Evolutionary conservation across 2,329 filamentous ascomycete genomes (phyloP).

Genomic region (Penicillium aurantiogriseum): DNA sequence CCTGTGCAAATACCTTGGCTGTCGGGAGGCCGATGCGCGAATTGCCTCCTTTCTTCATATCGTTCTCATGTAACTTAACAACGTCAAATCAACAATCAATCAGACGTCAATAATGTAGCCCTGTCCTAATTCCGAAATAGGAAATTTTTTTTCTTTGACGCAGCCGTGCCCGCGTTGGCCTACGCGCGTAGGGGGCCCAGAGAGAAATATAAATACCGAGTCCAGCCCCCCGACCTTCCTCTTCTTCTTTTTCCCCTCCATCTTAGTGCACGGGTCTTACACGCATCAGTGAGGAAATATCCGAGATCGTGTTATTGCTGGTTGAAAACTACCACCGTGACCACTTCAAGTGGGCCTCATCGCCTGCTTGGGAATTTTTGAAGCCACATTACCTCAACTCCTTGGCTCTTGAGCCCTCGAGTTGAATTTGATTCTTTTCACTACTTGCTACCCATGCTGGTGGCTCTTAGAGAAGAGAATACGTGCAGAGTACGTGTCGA

Average conservation of each 20-base stretch:
- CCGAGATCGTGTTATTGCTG: conserved; percentile 87
- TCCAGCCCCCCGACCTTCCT: conserved; percentile 15
- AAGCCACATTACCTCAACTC: conserved; percentile 40
- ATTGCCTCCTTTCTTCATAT: not conserved
- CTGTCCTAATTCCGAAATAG: no score
- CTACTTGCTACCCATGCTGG: conserved; percentile 35
- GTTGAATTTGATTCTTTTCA: conserved; percentile 38
- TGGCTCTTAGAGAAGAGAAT: conserved; percentile 31
- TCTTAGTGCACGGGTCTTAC: conserved; percentile 66
- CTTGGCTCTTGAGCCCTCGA: conserved; percentile 18
- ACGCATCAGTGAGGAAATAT: conserved; percentile 83
- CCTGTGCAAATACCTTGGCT: not conserved
- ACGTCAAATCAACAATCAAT: no score
- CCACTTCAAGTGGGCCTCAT: conserved; percentile 67
- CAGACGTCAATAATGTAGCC: no score
- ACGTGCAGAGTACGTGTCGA: no score
- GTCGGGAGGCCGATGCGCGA: not conserved
- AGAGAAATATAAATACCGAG: conserved; percentile 23
- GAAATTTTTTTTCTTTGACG: no score
- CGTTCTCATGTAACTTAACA: no score
- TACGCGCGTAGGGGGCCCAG: no score
- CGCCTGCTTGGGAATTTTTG: conserved; percentile 80
- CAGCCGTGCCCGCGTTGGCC: no score
- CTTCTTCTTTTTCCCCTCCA: conserved; percentile 36
- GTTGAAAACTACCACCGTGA: conserved; percentile 81